Evolutionary conservation across 371 early-diverging fungal genomes (phyloP).

Genomic region (Circinella umbellata): DNA sequence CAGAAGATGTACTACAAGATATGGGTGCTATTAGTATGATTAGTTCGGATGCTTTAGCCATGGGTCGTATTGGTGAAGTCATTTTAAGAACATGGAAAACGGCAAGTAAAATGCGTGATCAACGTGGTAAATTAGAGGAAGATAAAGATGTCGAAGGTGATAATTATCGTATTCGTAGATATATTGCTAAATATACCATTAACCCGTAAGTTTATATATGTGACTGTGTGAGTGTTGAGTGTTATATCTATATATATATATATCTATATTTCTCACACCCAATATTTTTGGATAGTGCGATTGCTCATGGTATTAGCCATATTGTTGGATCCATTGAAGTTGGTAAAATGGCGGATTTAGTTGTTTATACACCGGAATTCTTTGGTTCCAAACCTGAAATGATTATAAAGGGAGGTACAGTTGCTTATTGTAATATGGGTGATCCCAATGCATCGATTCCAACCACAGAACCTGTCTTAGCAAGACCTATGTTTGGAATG

Average conservation of each 20-base stretch:
- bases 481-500: constrained; percentile 85
- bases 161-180: constrained; percentile 82
- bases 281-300: constrained; percentile 57
- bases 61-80: constrained; percentile 95
- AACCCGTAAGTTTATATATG: constrained; percentile 80
- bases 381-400: constrained; percentile 90
- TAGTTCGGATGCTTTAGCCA: constrained; percentile 90
- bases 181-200: constrained; percentile 95
- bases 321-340: constrained; percentile 91
- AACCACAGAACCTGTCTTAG: constrained; percentile 86
- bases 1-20: constrained; percentile 92
- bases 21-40: constrained; percentile 92
- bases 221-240: no score
- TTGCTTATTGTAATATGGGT: constrained; percentile 78
- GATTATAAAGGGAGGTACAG: constrained; percentile 86
- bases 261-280: not conserved
- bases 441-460: constrained; percentile 49
- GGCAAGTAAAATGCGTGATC: constrained; percentile 89
- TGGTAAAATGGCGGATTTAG: constrained; percentile 91
- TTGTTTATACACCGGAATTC: constrained; percentile 79
- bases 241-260: not conserved
- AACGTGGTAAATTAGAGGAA: constrained; percentile 70
- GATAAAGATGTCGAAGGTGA: constrained; percentile 62
- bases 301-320: constrained; percentile 88
- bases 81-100: constrained; percentile 91